Evolutionary conservation across 1,284 basidiomycete genomes (phyloP).

Genomic region (Cryptococcus depauperatus): DNA sequence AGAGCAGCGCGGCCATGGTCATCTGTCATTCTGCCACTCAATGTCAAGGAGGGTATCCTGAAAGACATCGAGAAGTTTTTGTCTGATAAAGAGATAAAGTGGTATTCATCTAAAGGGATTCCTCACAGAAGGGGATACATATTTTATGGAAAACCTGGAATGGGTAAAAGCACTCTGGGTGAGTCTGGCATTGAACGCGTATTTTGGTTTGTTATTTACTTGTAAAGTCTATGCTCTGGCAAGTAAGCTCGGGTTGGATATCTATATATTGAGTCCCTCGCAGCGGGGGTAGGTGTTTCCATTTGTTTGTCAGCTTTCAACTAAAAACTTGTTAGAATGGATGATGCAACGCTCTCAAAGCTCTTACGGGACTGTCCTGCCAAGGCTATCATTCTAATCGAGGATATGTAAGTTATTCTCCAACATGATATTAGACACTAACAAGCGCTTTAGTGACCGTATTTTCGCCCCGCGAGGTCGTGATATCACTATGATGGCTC

Average conservation of each 20-base stretch:
- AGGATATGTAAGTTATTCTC: constrained; percentile 26
- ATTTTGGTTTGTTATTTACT: neutral
- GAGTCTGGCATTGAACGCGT: neutral
- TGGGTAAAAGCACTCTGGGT: constrained; percentile 30
- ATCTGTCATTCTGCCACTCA: constrained; percentile 23
- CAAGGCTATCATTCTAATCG: constrained; percentile 24
- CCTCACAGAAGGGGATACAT: constrained; percentile 27
- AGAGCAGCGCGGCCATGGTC: constrained; percentile 23
- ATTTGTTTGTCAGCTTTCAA: too few relatives aligned
- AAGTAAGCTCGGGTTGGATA: constrained; percentile 20
- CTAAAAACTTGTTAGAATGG: too few relatives aligned
- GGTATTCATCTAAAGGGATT: constrained; percentile 29
- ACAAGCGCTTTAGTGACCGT: constrained; percentile 9
- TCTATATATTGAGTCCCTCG: constrained; percentile 27
- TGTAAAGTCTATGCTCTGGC: constrained; percentile 23
- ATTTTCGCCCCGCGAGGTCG: constrained; percentile 7
- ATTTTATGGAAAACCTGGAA: constrained; percentile 25
- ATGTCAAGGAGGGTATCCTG: constrained; percentile 20
- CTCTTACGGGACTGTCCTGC: constrained; percentile 23
- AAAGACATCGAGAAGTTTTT: constrained; percentile 23
- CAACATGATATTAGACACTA: neutral
- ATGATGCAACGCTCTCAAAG: constrained; percentile 24
- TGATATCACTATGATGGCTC: neutral
- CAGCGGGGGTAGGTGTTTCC: too few relatives aligned
- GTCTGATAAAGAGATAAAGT: constrained; percentile 18